phyloP scores from a whole-genome alignment of 345 rosid genomes.

The Syzygium aromaticum region DNA sequence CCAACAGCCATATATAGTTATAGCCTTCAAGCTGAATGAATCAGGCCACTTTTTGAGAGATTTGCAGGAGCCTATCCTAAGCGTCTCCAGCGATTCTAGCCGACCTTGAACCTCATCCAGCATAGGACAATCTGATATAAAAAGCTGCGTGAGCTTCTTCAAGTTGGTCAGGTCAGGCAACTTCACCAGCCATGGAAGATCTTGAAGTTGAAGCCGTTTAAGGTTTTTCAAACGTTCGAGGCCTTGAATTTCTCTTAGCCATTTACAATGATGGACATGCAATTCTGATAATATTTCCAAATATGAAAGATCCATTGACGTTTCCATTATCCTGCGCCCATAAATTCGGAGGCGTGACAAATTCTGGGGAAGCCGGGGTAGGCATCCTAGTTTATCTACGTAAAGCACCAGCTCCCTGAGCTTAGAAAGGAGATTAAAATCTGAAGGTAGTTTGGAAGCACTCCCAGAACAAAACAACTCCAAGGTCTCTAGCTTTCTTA shows the following conservation, averaged over 20 bases:
- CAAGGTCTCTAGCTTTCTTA: background rate
- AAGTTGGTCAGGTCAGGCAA: too few species aligned
- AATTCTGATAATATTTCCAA: background rate
- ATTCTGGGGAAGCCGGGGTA: background rate
- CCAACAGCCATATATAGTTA: too few species aligned
- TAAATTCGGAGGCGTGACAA: accelerated
- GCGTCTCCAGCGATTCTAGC: too few species aligned
- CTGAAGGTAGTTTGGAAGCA: accelerated
- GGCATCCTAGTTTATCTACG: accelerated
- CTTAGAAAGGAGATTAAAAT: background rate
- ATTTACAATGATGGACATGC: too few species aligned
- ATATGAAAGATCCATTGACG: background rate
- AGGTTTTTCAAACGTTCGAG: too few species aligned
- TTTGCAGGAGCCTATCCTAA: accelerated
- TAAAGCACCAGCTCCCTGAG: accelerated
- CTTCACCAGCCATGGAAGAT: too few species aligned
- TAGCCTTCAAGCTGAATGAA: too few species aligned
- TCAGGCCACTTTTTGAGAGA: too few species aligned
- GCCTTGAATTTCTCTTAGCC: too few species aligned
- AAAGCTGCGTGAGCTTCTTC: too few species aligned
- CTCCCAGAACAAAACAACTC: accelerated
- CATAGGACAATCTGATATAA: too few species aligned
- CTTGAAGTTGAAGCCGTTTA: accelerated
- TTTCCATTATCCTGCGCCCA: background rate
- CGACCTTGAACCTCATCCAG: too few species aligned